Conservation (phyloP, 2,329 filamentous ascomycete species). For the Xylaria sp. region DNA sequence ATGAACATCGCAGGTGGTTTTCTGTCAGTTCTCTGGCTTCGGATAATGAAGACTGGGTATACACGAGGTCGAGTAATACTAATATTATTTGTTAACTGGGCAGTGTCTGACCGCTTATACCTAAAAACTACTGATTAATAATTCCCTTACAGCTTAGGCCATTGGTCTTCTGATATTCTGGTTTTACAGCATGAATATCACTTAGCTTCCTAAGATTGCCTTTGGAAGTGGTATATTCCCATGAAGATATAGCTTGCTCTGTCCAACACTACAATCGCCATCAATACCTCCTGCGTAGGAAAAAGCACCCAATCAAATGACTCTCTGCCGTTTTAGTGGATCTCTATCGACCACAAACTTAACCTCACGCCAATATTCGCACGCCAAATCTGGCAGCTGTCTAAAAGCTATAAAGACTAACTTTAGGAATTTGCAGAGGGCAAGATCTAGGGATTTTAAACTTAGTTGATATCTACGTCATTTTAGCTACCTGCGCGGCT, state of each 20-base stretch:
- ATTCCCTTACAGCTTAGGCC: neutral
- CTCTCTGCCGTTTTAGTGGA: slow-evolving; percentile 28
- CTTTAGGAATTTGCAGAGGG: neutral
- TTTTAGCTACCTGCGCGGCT: neutral
- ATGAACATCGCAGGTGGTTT: slow-evolving; percentile 17
- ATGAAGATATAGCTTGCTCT: neutral
- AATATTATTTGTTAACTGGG: neutral
- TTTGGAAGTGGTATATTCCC: neutral
- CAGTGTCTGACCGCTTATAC: neutral
- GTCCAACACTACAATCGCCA: neutral
- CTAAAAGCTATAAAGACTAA: neutral
- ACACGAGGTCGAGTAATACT: neutral
- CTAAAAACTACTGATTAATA: neutral
- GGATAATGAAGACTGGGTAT: slow-evolving; percentile 1
- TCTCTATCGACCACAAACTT: slow-evolving; percentile 25
- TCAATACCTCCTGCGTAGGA: neutral
- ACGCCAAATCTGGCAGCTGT: slow-evolving; percentile 8
- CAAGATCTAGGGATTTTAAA: neutral
- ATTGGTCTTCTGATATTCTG: neutral
- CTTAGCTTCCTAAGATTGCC: neutral
- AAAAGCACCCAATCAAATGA: slow-evolving; percentile 37
- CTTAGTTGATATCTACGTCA: slow-evolving; percentile 7
- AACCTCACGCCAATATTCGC: slow-evolving; percentile 26
- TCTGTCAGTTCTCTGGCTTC: slow-evolving; percentile 1
- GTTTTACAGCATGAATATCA: neutral